Evolutionary conservation across 177 flowering plant genomes (phyloP).

Genomic region (Telopea speciosissima): DNA sequence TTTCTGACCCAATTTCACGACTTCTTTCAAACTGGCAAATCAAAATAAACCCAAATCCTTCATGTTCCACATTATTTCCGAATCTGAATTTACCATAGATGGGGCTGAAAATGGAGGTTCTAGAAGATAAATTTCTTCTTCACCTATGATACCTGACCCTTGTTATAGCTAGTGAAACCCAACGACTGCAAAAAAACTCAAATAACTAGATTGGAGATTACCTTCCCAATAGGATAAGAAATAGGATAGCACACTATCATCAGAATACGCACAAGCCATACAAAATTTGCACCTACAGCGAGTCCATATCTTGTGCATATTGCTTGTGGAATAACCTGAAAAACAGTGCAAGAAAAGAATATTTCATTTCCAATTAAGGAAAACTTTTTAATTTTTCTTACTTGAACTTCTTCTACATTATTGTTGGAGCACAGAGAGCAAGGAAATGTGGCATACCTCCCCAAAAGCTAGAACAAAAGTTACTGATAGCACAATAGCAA

Average conservation of each 20-base stretch:
- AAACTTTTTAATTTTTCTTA: not conserved
- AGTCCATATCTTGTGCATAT: conserved; percentile 95
- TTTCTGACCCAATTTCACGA: too few relatives aligned
- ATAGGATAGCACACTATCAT: conserved; percentile 90
- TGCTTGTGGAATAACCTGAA: conserved; percentile 94
- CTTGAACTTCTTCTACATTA: too few relatives aligned
- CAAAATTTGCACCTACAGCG: conserved; percentile 93
- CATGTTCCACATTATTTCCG: too few relatives aligned
- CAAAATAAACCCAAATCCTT: too few relatives aligned
- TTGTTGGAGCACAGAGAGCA: conserved; percentile 6
- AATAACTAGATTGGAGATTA: conserved; percentile 19
- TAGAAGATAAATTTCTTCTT: too few relatives aligned
- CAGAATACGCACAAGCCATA: conserved; percentile 80
- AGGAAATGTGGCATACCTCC: conserved; percentile 46
- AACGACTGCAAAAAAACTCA: not conserved
- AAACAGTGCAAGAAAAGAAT: conserved; percentile 6
- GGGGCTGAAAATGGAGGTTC: not conserved
- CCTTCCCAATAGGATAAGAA: conserved; percentile 93
- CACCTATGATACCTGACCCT: too few relatives aligned
- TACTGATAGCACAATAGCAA: conserved; percentile 82
- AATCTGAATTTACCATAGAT: too few relatives aligned
- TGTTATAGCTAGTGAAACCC: not conserved
- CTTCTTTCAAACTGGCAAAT: too few relatives aligned
- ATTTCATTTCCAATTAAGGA: not conserved
- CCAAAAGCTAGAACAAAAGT: conserved; percentile 91